Conservation (phyloP, 169 alveolate genomes). For the Cryptosporidium ubiquitum region DNA sequence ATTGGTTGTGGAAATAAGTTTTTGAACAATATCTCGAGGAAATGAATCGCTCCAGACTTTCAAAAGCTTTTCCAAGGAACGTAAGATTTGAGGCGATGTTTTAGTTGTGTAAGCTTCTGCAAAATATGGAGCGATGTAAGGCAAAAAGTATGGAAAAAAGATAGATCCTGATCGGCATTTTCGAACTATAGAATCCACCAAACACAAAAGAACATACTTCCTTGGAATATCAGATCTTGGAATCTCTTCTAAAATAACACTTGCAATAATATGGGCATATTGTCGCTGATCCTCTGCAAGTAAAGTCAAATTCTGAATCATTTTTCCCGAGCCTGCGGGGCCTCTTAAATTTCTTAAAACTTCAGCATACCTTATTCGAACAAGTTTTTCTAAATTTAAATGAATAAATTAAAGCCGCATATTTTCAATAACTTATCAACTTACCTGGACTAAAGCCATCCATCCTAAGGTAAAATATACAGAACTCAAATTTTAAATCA, state of each 20-base stretch:
- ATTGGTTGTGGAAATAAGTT: conserved; percentile 41
- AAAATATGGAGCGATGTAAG: conserved; percentile 72
- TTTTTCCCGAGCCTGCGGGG: conserved; percentile 72
- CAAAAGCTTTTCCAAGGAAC: conserved; percentile 63
- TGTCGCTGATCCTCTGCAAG: conserved; percentile 73
- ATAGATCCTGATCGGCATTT: conserved; percentile 70
- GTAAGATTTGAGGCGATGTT: conserved; percentile 55
- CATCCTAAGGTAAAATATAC: neutral
- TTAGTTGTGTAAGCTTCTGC: conserved; percentile 72
- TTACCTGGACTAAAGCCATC: conserved; percentile 72
- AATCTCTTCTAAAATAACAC: conserved; percentile 66
- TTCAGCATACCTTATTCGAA: conserved; percentile 61
- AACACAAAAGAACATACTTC: conserved; percentile 62
- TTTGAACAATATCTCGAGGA: conserved; percentile 62
- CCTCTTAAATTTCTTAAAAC: conserved; percentile 58
- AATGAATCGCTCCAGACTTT: conserved; percentile 63
- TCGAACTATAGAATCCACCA: conserved; percentile 67
- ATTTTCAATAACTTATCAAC: neutral
- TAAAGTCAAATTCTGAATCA: conserved; percentile 63
- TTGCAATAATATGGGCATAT: conserved; percentile 70
- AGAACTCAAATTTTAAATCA: neutral
- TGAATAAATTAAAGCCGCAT: neutral
- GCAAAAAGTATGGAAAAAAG: conserved; percentile 69
- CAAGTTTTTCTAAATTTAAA: conserved; percentile 42
- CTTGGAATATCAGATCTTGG: conserved; percentile 74